A percentile compares a stretch with the other conserved stretches of the same genome.
Conservation (phyloP, 2,329 filamentous ascomycete genomes). For the Tolypocladium endophyticum region DNA sequence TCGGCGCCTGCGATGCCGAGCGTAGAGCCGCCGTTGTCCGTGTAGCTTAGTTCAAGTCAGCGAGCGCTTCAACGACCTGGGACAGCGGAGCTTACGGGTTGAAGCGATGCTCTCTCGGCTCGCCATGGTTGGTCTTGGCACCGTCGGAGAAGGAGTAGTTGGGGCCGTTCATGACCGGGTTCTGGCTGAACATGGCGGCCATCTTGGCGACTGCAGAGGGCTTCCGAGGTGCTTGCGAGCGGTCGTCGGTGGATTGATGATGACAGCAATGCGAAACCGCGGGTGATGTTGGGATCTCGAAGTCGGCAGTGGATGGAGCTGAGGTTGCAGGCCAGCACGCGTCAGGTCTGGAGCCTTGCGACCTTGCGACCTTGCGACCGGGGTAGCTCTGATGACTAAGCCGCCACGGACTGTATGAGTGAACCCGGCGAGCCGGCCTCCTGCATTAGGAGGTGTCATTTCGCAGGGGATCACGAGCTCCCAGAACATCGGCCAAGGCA, state of each 20-base stretch:
- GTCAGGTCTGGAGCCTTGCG: constrained; percentile 45
- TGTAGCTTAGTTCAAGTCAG: constrained; percentile 54
- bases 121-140: constrained; percentile 41
- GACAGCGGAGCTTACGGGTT: constrained; percentile 59
- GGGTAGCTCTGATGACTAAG: constrained; percentile 33
- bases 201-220: constrained; percentile 28
- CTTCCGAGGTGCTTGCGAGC: background rate
- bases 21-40: constrained; percentile 95
- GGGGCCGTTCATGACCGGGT: constrained; percentile 57
- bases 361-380: constrained; percentile 8
- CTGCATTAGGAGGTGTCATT: background rate
- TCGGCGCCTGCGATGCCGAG: constrained; percentile 88
- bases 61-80: background rate
- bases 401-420: background rate
- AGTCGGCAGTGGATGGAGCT: constrained; percentile 6
- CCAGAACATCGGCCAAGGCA: background rate
- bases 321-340: constrained; percentile 24
- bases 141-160: constrained; percentile 59
- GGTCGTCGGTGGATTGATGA: background rate
- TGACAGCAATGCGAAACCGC: background rate
- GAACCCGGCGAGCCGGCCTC: background rate
- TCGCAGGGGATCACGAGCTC: background rate
- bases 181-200: constrained; percentile 61
- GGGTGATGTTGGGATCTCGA: constrained; percentile 7
- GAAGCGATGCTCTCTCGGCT: constrained; percentile 68